Percentiles rank a stretch among this genome's conserved stretches.
Conservation (phyloP, 441 rosid genomes). For the Adansonia gregorii region DNA sequence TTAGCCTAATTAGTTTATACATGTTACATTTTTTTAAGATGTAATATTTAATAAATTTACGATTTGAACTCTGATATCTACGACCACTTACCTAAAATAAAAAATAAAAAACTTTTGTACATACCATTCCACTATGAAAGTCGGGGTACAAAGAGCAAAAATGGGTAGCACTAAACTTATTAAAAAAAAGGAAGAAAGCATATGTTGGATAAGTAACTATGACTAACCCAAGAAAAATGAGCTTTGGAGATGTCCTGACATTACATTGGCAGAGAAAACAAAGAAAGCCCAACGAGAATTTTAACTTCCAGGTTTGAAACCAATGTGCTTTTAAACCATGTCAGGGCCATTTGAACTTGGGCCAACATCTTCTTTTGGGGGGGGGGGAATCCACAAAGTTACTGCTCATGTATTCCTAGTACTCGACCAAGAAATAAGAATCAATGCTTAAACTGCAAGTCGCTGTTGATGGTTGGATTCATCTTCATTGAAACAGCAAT, state of each 20-base stretch:
- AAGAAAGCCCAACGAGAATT: not conserved
- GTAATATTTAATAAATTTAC: no score
- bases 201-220: not conserved
- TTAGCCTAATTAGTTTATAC: no score
- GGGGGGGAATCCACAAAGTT: not conserved
- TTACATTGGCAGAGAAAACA: not conserved
- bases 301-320: slow-evolving; percentile 3
- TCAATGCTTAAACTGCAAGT: slow-evolving; percentile 44
- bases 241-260: not conserved
- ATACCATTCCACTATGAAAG: no score
- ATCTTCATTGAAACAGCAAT: slow-evolving; percentile 50
- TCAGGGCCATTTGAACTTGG: not conserved
- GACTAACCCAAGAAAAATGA: not conserved
- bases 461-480: slow-evolving; percentile 61
- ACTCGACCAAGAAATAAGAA: not conserved
- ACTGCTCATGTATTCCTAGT: not conserved
- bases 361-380: not conserved
- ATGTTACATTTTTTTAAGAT: no score
- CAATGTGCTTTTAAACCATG: not conserved
- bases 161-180: no score
- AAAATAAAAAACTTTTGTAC: no score
- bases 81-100: no score
- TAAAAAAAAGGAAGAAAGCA: no score
- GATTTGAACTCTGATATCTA: no score
- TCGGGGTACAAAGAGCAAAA: no score